Evolutionary conservation across 441 rosid genomes (phyloP).

Genomic region (Syzygium syzygioides): DNA sequence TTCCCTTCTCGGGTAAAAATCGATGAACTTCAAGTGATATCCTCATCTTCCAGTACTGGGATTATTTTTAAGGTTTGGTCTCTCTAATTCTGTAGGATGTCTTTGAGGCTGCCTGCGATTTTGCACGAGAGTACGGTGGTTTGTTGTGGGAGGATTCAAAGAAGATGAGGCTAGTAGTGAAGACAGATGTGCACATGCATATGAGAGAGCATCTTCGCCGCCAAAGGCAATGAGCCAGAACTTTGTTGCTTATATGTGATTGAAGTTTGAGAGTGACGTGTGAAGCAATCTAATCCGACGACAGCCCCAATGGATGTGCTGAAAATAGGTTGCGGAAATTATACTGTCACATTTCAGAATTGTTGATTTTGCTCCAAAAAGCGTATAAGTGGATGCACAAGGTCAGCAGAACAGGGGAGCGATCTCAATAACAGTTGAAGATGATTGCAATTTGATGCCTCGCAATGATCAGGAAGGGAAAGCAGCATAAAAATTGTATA

Average conservation of each 20-base stretch:
- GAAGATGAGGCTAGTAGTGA: slow-evolving; percentile 68
- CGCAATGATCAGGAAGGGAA: not conserved
- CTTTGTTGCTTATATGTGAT: not conserved
- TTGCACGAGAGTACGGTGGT: slow-evolving; percentile 58
- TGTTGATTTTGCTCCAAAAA: not conserved
- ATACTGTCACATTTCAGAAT: not conserved
- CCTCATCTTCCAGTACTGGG: slow-evolving; percentile 1
- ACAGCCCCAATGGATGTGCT: not conserved
- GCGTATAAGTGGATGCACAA: not conserved
- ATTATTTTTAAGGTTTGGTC: not conserved
- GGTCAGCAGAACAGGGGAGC: not conserved
- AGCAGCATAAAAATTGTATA: not conserved
- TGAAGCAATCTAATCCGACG: not conserved
- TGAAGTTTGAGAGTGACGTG: not conserved
- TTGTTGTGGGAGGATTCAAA: slow-evolving; percentile 87
- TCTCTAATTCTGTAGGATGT: slow-evolving; percentile 42
- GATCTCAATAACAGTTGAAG: not conserved
- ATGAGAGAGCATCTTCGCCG: slow-evolving; percentile 71
- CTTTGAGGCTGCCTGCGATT: slow-evolving; percentile 70
- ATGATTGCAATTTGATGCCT: not conserved
- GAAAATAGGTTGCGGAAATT: not conserved
- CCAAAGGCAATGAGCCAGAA: slow-evolving; percentile 21
- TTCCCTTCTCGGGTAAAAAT: slow-evolving; percentile 74
- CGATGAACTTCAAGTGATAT: not conserved
- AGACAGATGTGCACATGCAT: slow-evolving; percentile 65